These are phyloP conservation scores for Castanea mollissima DNA, from an alignment of 306 rosid species.

Conservation along the genomic window DNA sequence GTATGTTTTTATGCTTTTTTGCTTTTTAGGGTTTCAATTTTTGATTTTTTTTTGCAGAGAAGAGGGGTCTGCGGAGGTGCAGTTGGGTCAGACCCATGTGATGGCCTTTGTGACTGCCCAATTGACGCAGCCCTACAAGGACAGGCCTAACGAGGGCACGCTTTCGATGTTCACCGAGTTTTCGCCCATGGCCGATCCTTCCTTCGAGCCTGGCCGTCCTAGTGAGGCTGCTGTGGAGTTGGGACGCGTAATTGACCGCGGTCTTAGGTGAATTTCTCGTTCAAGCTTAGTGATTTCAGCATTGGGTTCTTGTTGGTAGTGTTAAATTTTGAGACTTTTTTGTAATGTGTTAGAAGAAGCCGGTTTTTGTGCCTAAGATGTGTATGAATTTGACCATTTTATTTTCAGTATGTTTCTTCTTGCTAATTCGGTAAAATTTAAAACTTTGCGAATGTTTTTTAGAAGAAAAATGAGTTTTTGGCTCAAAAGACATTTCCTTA, in stretches of 20 bases:
- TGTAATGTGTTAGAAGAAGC: neutral
- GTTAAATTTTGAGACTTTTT: neutral
- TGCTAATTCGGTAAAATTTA: neutral
- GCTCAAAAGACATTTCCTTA: no score
- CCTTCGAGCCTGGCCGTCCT: conserved; percentile 86
- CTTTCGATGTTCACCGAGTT: conserved; percentile 87
- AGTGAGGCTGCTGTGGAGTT: conserved; percentile 72
- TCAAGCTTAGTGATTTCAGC: neutral
- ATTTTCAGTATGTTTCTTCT: neutral
- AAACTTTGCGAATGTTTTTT: neutral
- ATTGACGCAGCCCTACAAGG: conserved; percentile 71
- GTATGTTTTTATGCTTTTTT: neutral
- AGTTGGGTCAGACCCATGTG: conserved; percentile 74
- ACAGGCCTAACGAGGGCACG: conserved; percentile 83
- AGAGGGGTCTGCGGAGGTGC: conserved; percentile 78
- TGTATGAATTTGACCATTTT: neutral
- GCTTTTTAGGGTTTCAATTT: neutral
- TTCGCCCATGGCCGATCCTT: conserved; percentile 96
- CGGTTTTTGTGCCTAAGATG: neutral
- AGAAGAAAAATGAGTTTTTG: neutral
- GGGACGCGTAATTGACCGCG: conserved; percentile 80
- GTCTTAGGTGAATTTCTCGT: conserved; percentile 41
- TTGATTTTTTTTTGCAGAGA: conserved; percentile 20
- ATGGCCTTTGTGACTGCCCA: conserved; percentile 70
- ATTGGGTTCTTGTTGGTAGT: neutral